phyloP scores from a whole-genome alignment of 805 yeast genomes.

The Saturnispora gosingensis region DNA sequence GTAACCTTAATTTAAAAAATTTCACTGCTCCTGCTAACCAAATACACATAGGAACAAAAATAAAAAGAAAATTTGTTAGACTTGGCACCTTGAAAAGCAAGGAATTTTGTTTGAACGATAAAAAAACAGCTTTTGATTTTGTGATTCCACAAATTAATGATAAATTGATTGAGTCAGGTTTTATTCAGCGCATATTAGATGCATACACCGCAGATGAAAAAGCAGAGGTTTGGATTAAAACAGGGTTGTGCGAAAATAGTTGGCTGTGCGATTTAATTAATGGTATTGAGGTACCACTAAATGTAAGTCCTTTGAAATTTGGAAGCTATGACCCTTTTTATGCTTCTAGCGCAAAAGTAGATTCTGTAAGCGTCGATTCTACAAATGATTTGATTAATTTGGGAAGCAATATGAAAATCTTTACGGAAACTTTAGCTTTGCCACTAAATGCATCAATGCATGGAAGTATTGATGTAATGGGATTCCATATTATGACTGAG shows the following conservation, averaged over 20 bases:
- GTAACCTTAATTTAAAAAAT: slow-evolving; percentile 1
- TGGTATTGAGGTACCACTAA: neutral
- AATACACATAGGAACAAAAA: slow-evolving; percentile 3
- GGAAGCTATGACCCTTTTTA: neutral
- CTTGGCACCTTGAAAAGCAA: neutral
- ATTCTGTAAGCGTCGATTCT: neutral
- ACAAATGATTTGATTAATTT: neutral
- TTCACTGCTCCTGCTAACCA: slow-evolving; percentile 2
- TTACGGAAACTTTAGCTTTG: neutral
- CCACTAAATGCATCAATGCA: neutral
- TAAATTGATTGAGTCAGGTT: neutral
- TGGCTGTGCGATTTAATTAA: slow-evolving; percentile 4
- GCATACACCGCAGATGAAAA: neutral
- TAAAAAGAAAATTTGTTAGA: slow-evolving; percentile 1
- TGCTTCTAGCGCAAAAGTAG: neutral
- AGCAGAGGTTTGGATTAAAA: slow-evolving; percentile 1
- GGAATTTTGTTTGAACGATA: neutral
- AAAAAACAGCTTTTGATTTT: neutral
- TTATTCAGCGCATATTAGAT: slow-evolving; percentile 1
- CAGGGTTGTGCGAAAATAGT: slow-evolving; percentile 5
- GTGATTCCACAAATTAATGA: slow-evolving; percentile 3
- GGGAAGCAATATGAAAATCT: neutral
- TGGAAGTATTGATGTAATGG: neutral
- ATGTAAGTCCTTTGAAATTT: neutral
- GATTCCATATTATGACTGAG: neutral